These are phyloP conservation scores for Ustilago curta DNA, from an alignment of 1,284 basidiomycete genomes.

Conservation along the genomic window DNA sequence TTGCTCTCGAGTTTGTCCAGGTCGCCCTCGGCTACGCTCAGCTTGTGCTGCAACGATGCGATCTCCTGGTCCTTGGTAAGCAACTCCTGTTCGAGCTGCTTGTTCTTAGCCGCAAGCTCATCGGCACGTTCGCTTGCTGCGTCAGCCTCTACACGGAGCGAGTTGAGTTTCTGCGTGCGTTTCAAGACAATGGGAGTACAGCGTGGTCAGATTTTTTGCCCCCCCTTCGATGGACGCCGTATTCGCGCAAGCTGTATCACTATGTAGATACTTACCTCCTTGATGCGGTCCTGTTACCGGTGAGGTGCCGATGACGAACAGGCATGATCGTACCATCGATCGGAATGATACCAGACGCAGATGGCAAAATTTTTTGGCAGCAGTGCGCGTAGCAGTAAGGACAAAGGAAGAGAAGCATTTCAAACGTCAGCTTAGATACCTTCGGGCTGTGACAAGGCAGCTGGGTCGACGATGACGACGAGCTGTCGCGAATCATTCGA, in stretches of 20 bases:
- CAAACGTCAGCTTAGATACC: not conserved
- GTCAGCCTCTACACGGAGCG: constrained; percentile 88
- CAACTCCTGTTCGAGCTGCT: constrained; percentile 78
- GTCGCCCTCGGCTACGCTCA: constrained; percentile 78
- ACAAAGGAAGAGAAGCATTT: not conserved
- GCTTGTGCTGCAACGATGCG: constrained; percentile 82
- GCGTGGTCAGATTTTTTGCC: not conserved
- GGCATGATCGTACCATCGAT: not conserved
- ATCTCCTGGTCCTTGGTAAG: constrained; percentile 91
- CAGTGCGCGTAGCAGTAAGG: not conserved
- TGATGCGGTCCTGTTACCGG: constrained; percentile 72
- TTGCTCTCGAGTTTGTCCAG: constrained; percentile 83
- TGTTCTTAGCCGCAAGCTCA: constrained; percentile 65
- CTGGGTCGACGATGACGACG: too few relatives aligned
- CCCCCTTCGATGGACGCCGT: not conserved
- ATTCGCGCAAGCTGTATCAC: not conserved
- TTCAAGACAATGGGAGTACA: not conserved
- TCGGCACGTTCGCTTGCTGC: constrained; percentile 72
- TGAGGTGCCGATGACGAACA: not conserved
- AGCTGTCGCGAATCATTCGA: too few relatives aligned
- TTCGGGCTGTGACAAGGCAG: not conserved
- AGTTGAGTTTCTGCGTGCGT: constrained; percentile 72
- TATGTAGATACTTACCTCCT: constrained; percentile 70
- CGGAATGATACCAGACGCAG: not conserved
- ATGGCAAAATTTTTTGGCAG: not conserved